Evolutionary conservation across 306 rosid genomes (phyloP).

Genomic region (Prunus mongolica): DNA sequence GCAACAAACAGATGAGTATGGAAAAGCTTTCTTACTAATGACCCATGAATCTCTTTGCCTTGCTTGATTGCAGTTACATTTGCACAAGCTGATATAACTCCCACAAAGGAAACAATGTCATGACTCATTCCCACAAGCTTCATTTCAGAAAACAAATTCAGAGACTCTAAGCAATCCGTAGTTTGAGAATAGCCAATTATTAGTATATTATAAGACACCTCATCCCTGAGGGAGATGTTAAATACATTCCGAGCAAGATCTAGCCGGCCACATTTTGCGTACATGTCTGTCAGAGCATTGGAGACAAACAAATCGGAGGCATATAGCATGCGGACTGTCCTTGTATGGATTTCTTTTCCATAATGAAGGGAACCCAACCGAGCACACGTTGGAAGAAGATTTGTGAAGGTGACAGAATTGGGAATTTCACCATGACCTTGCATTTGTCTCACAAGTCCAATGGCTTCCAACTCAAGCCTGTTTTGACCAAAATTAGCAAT

Average conservation of each 20-base stretch:
- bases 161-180: conserved; percentile 50
- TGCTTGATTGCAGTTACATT: conserved; percentile 63
- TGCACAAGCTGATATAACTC: conserved; percentile 79
- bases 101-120: conserved; percentile 73
- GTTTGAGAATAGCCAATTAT: conserved; percentile 76
- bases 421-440: conserved; percentile 60
- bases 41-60: conserved; percentile 85
- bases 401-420: conserved; percentile 69
- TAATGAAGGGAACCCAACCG: conserved; percentile 53
- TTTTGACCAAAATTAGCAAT: conserved; percentile 77
- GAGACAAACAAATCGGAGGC: conserved; percentile 61
- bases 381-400: conserved; percentile 86
- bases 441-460: conserved; percentile 60
- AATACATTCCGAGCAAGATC: conserved; percentile 66
- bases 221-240: conserved; percentile 53
- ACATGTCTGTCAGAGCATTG: conserved; percentile 86
- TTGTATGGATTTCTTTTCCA: conserved; percentile 82
- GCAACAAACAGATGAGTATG: conserved; percentile 61
- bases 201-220: conserved; percentile 69
- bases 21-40: conserved; percentile 40
- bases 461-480: conserved; percentile 54
- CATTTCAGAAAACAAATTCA: conserved; percentile 69
- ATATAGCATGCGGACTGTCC: conserved; percentile 42
- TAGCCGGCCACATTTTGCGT: conserved; percentile 62
- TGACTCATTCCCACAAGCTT: conserved; percentile 46